Percentiles rank a stretch among this genome's conserved stretches.
Conservation (phyloP, 768 basidiomycete species). For the Hypholoma fasciculare region DNA sequence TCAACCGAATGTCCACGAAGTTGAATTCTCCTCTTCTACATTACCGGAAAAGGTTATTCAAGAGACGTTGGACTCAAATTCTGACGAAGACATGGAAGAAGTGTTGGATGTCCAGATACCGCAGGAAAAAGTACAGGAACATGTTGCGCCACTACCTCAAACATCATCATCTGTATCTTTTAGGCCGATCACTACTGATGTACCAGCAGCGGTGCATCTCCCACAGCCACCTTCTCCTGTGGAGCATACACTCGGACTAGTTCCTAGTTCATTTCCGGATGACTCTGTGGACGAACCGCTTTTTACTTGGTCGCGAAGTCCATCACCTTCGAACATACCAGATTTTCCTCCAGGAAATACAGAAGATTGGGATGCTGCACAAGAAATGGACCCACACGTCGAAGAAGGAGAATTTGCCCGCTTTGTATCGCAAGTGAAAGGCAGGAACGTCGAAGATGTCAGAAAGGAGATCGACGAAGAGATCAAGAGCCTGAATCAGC, state of each 20-base stretch:
- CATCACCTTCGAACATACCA: slow-evolving; percentile 20
- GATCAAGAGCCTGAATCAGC: slow-evolving; percentile 76
- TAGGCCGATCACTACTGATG: background rate
- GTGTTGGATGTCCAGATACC: slow-evolving; percentile 10
- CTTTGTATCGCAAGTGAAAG: slow-evolving; percentile 90
- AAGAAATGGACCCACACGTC: slow-evolving; percentile 77
- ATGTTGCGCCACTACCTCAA: no score
- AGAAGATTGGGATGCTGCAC: slow-evolving; percentile 74
- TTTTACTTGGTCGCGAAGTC: slow-evolving; percentile 28
- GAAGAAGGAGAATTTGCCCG: slow-evolving; percentile 91
- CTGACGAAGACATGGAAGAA: slow-evolving; percentile 45
- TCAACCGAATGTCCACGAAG: no score
- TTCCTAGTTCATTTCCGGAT: background rate
- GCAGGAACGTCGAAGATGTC: slow-evolving; percentile 78
- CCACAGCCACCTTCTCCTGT: background rate
- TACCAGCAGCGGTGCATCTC: background rate
- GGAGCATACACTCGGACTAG: background rate
- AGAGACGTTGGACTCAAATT: background rate
- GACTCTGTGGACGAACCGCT: slow-evolving; percentile 15
- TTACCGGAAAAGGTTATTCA: no score
- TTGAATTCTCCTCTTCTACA: no score
- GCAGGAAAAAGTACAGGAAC: background rate
- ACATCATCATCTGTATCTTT: background rate
- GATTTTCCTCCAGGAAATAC: slow-evolving; percentile 16
- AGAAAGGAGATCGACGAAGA: slow-evolving; percentile 91